Evolutionary conservation across 1,139 yeast species (phyloP).

Genomic region (Arxiozyma telluris): DNA sequence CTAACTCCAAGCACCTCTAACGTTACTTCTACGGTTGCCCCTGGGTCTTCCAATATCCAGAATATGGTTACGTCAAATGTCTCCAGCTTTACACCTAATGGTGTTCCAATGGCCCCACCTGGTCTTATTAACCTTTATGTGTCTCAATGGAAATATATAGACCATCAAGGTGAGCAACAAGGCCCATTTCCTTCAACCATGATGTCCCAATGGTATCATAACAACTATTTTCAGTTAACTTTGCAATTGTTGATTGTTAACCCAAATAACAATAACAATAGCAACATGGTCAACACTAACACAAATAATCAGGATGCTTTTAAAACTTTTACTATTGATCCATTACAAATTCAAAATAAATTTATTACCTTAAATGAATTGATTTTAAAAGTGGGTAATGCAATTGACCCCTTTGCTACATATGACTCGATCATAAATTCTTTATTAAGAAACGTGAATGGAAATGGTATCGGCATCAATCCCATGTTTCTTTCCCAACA

Average conservation of each 20-base stretch:
- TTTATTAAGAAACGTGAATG: neutral
- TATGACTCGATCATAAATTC: conserved; percentile 15
- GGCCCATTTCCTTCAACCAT: conserved; percentile 28
- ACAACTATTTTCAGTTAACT: conserved; percentile 25
- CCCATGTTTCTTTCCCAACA: neutral
- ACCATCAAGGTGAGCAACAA: conserved; percentile 25
- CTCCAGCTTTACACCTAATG: conserved; percentile 5
- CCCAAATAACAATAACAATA: neutral
- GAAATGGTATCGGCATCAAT: neutral
- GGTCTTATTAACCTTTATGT: conserved; percentile 4
- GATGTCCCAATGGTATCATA: conserved; percentile 29
- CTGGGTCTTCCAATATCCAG: neutral
- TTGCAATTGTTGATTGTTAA: conserved; percentile 5
- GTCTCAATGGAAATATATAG: conserved; percentile 31
- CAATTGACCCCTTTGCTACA: conserved; percentile 23
- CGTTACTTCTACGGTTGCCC: neutral
- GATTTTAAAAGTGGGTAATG: conserved; percentile 19
- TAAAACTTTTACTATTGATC: conserved; percentile 13
- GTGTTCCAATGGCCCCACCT: conserved; percentile 3
- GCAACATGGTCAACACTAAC: conserved; percentile 9
- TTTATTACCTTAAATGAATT: conserved; percentile 24
- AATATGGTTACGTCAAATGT: neutral
- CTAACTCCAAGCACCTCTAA: neutral
- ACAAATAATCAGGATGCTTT: conserved; percentile 4
- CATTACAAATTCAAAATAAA: conserved; percentile 23